Base-by-base conservation (phyloP, 805 yeast species). In the Ogataea pini region DNA sequence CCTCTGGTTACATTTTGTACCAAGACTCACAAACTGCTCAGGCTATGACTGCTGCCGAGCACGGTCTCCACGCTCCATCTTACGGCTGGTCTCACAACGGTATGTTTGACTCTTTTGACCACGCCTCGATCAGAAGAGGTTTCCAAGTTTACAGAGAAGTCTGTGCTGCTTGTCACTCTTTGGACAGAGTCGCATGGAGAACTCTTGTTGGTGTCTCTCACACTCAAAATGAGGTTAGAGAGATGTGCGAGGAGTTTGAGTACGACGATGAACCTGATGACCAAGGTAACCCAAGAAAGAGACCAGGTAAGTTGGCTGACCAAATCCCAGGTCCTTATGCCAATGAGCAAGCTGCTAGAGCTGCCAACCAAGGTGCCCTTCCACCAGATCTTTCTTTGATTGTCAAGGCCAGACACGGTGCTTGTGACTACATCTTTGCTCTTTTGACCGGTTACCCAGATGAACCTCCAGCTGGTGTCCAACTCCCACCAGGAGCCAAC, bases 331-430 rank as follows among this genome's bases (percentile, higher is more conserved):
- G 87, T 56, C 99, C 99, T 49, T 94, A 94, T 72, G 89, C 89
- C 58, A 94, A 94, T 71, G 99, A 94, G 74, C 95, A 94, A 78
- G 98, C 98, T 57, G 99, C 99, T 42, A 89, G 99, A 79, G 97
- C 98, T 59, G 97, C 96, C 56, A 94, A 94, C 81, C 97, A 89
- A 78, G 99, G 99, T 75, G 97, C 99, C 55, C 80, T 87, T 59
- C 99, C 99, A 56, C 99, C 99, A 52, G 99, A 94, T 77, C 83
- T 94, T 68, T 90, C 97, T 33, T 80, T 94, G 72, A 89, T 94
- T 66, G 95, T 92, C 72, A 92, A 92, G 82, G 98, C 99, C 60
- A 88, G 99, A 81, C 98, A 94, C 76, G 97, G 98, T 70, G 97
- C 89, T 60, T 80, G 87, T 69, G 98, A 94, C 72, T 94, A 94